Conservation (phyloP, 352 stramenopile species). For the Phytophthora podocarpi region DNA sequence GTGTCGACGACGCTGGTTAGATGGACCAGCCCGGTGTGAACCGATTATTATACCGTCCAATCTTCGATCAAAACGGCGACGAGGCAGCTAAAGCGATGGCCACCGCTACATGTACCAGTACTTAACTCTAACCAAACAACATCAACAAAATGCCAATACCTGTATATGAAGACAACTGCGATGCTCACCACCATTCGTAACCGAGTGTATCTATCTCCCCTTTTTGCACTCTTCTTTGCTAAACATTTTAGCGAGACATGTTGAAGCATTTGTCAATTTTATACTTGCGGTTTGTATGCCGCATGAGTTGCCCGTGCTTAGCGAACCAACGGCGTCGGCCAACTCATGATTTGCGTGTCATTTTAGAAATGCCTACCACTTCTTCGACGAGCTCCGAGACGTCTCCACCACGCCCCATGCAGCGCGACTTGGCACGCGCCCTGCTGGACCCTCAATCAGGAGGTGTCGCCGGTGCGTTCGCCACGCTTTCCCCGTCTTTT, state of each 20-base stretch:
- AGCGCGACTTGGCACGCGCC: constrained; percentile 36
- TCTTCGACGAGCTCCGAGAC: constrained; percentile 4
- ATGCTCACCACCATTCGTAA: too few relatives aligned
- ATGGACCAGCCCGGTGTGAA: too few relatives aligned
- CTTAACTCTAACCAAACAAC: too few relatives aligned
- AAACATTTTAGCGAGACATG: too few relatives aligned
- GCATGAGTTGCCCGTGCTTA: background rate
- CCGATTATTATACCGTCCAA: too few relatives aligned
- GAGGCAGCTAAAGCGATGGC: too few relatives aligned
- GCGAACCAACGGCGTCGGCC: constrained; percentile 14
- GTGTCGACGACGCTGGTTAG: background rate
- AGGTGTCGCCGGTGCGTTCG: constrained; percentile 33
- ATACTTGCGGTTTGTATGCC: constrained; percentile 22
- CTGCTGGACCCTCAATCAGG: constrained; percentile 32
- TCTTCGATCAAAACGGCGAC: too few relatives aligned
- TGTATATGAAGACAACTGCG: too few relatives aligned
- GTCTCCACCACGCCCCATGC: constrained; percentile 16
- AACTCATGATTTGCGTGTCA: constrained; percentile 22
- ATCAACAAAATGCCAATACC: too few relatives aligned
- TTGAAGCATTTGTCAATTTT: constrained; percentile 22
- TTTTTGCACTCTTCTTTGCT: background rate
- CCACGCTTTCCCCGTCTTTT: background rate
- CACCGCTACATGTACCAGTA: too few relatives aligned
- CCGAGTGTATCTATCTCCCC: too few relatives aligned
- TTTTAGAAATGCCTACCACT: constrained; percentile 20